Evolutionary conservation across 2,329 filamentous ascomycete genomes (phyloP), one percentile per base, ranked within the genome.

Genomic region (Calonectria fujianensis): DNA sequence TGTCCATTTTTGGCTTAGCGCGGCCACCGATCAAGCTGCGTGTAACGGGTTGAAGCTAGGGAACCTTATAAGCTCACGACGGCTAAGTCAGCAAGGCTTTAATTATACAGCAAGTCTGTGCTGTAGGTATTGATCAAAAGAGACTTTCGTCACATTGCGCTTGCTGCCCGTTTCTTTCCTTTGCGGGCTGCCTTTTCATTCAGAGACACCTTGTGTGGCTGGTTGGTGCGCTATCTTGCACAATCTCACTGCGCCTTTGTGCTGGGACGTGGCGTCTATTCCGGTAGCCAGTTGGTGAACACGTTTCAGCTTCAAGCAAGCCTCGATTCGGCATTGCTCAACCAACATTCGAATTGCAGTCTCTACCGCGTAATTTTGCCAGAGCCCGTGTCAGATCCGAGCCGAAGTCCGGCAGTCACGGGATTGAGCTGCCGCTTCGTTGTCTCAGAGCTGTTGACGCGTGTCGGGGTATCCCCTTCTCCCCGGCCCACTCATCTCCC

Each of bases 1-100:
- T 72, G 75, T 74, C 78, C 79, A n/a, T 45, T 63, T 76, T 35
- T 11, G 74, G 80, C 20, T 72, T 81, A 81, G 80, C 77, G 77
- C 72, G 16, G 20, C 27, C 31, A 11, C 16, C 35, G 31, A 41
- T 63, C 39, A 13, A 41, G 37, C 57, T 31, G 6, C 7, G 32
- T 41, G 29, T 11, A 57, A 57, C 57, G 11, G 24, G n/a, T 29
- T 8, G 37, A 37, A 39, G 61, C 61, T 50, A 32, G 35, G n/a
- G 29, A 65, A 65, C 61, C 61, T 65, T 50, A 27, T 50, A 65
- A 41, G n/a, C 5, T 63, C 35, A 29, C 37, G 57, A 27, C 35
- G 14, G 57, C 35, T 63, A 63, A 63, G 57, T 63, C 57, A 63
- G 57, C 57, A 41, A 41, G 41, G 37, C 14, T 41, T 14, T 41